phyloP scores from a whole-genome alignment of 208 protist genomes.

The Balamuthia mandrillaris region DNA sequence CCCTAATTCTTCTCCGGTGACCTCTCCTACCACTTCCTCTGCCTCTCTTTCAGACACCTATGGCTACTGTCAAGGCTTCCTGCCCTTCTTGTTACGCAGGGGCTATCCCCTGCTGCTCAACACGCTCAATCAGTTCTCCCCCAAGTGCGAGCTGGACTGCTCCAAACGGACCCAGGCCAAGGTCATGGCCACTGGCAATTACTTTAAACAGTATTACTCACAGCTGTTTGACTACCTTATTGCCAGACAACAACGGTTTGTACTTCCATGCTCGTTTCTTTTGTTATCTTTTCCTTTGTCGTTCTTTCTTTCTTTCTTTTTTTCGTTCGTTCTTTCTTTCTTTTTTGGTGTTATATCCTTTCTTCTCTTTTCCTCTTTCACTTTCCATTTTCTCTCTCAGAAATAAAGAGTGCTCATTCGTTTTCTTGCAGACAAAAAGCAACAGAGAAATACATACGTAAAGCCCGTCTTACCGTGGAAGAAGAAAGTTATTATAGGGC shows the following conservation, averaged over 20 bases:
- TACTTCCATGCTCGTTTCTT: background rate
- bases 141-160: background rate
- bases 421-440: background rate
- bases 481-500: background rate
- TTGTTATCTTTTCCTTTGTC: background rate
- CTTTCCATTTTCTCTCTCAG: background rate
- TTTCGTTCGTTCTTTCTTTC: background rate
- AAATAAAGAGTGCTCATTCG: background rate
- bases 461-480: background rate
- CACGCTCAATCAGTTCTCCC: background rate
- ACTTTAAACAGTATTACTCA: slow-evolving; percentile 1
- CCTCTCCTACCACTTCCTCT: too few relatives aligned
- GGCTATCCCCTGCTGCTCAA: background rate
- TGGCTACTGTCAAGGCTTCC: background rate
- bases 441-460: background rate
- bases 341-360: background rate
- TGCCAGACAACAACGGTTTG: background rate
- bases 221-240: background rate
- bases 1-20: too few relatives aligned
- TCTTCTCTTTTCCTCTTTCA: background rate
- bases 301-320: background rate
- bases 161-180: background rate
- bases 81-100: background rate
- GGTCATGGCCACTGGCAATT: slow-evolving; percentile 2
- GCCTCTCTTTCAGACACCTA: too few relatives aligned